Conservation (phyloP, 179 eudicot genomes). For the Beta lomatogona region DNA sequence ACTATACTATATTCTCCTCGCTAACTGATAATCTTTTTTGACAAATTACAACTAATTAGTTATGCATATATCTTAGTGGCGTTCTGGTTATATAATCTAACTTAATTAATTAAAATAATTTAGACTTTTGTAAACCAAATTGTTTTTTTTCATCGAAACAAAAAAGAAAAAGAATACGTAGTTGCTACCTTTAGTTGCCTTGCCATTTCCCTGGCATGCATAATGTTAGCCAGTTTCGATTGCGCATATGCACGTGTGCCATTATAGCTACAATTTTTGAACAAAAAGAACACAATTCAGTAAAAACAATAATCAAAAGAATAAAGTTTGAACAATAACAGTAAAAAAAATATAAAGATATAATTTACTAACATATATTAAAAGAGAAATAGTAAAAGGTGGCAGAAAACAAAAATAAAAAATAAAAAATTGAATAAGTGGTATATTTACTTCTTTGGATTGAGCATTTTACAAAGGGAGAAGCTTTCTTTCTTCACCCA, state of each 20-base stretch:
- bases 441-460: slow-evolving; percentile 53
- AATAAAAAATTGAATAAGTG: neutral
- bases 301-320: neutral
- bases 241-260: slow-evolving; percentile 54
- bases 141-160: neutral
- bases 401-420: too few species aligned
- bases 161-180: slow-evolving; percentile 1
- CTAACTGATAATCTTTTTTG: too few species aligned
- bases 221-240: slow-evolving; percentile 43
- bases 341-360: neutral
- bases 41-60: too few species aligned
- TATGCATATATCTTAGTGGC: too few species aligned
- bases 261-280: slow-evolving; percentile 38
- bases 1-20: too few species aligned
- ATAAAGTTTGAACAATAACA: neutral
- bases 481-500: slow-evolving; percentile 76
- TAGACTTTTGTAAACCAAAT: too few species aligned
- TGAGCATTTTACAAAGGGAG: slow-evolving; percentile 52
- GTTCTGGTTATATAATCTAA: too few species aligned
- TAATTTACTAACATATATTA: too few species aligned
- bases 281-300: slow-evolving; percentile 3
- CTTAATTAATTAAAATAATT: too few species aligned
- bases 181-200: slow-evolving; percentile 37
- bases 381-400: neutral
- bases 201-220: slow-evolving; percentile 49